Evolutionary conservation across 352 stramenopile genomes (phyloP).

Genomic region (Phytophthora vignae): DNA sequence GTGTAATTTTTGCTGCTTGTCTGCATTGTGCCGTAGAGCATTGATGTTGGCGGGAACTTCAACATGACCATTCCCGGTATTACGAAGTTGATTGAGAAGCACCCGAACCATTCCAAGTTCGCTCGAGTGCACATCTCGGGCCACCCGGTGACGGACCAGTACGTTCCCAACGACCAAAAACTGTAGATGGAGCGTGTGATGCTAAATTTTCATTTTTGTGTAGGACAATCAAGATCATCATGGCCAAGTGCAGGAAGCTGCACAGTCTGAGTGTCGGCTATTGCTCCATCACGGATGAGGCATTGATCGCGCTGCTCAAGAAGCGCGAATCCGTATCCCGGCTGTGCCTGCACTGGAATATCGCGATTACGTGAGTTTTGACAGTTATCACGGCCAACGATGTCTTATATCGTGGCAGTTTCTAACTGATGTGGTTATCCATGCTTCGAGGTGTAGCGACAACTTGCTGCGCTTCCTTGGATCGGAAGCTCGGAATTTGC

Average conservation of each 20-base stretch:
- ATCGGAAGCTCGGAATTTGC: slow-evolving; percentile 74
- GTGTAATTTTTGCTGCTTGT: neutral
- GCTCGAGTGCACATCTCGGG: slow-evolving; percentile 87
- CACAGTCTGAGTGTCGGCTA: slow-evolving; percentile 89
- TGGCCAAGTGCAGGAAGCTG: slow-evolving; percentile 90
- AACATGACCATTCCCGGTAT: slow-evolving; percentile 91
- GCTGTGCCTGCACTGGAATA: slow-evolving; percentile 88
- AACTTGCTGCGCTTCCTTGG: slow-evolving; percentile 84
- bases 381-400: neutral
- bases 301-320: slow-evolving; percentile 84
- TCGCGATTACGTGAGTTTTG: slow-evolving; percentile 82
- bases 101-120: slow-evolving; percentile 92
- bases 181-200: neutral
- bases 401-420: neutral
- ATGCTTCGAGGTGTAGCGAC: slow-evolving; percentile 51
- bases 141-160: slow-evolving; percentile 86
- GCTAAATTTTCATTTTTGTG: slow-evolving; percentile 10
- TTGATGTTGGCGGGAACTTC: slow-evolving; percentile 89
- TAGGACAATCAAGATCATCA: slow-evolving; percentile 89
- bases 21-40: slow-evolving; percentile 52
- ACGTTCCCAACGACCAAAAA: slow-evolving; percentile 9
- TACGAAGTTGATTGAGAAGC: slow-evolving; percentile 90
- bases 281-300: slow-evolving; percentile 86
- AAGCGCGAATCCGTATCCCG: slow-evolving; percentile 84
- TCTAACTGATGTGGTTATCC: slow-evolving; percentile 3